A percentile compares a stretch with the other conserved stretches of the same genome.
Conservation (phyloP, 1,139 yeast species). For the Zygosaccharomyces sapae region DNA sequence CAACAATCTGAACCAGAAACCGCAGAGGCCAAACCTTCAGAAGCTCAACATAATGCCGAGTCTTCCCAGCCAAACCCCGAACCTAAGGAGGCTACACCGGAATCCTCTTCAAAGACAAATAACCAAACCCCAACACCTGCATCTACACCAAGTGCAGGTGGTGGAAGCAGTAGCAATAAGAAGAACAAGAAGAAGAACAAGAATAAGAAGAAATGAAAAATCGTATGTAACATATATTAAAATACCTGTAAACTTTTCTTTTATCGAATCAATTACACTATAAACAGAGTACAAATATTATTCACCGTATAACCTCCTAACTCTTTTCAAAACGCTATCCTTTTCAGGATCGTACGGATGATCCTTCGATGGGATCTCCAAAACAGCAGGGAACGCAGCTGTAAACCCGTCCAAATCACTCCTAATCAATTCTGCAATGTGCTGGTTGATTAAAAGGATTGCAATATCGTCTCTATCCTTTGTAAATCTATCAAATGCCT, state of each 20-base stretch:
- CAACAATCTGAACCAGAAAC: neutral
- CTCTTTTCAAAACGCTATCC: slow-evolving; percentile 91
- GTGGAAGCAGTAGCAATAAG: slow-evolving; percentile 3
- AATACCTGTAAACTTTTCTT: slow-evolving; percentile 1
- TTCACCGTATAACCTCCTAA: slow-evolving; percentile 91
- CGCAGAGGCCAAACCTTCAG: slow-evolving; percentile 1
- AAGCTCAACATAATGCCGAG: neutral
- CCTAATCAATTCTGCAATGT: slow-evolving; percentile 88
- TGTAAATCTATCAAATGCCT: slow-evolving; percentile 73
- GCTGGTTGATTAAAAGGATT: slow-evolving; percentile 86
- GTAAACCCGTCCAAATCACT: slow-evolving; percentile 76
- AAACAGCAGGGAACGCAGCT: slow-evolving; percentile 90
- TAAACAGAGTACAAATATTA: slow-evolving; percentile 32
- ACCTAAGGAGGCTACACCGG: neutral
- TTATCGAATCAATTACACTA: neutral
- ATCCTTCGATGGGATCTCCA: slow-evolving; percentile 97
- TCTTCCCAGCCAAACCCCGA: slow-evolving; percentile 1
- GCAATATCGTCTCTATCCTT: slow-evolving; percentile 83
- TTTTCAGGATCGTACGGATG: slow-evolving; percentile 98
- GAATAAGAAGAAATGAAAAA: slow-evolving; percentile 10
- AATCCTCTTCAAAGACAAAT: neutral
- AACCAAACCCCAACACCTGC: neutral
- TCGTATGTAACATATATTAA: slow-evolving; percentile 1
- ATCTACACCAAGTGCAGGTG: slow-evolving; percentile 3
- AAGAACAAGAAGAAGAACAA: slow-evolving; percentile 7